Evolutionary conservation across 257 asterid species (phyloP).

Genomic region (Solanum sejunctum): DNA sequence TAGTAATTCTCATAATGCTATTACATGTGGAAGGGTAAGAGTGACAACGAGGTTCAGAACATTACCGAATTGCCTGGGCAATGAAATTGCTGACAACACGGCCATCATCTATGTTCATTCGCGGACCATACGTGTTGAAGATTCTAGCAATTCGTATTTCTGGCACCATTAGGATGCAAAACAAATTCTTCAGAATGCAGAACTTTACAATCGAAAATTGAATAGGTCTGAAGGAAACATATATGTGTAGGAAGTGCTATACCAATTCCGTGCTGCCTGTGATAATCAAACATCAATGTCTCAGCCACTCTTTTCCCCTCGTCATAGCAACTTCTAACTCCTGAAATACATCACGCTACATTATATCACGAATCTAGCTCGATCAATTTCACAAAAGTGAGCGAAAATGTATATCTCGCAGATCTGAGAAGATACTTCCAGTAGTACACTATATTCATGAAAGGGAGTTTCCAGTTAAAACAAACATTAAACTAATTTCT

Average conservation of each 20-base stretch:
- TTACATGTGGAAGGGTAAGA: neutral
- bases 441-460: too few species aligned
- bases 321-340: constrained; percentile 93
- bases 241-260: neutral
- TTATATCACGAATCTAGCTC: neutral
- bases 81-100: constrained; percentile 97
- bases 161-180: constrained; percentile 2
- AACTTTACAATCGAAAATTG: neutral
- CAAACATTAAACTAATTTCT: too few species aligned
- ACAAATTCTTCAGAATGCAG: neutral
- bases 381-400: neutral
- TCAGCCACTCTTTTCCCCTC: constrained; percentile 97
- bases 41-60: neutral
- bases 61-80: constrained; percentile 95
- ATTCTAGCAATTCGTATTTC: constrained; percentile 91
- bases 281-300: constrained; percentile 96
- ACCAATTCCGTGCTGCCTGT: constrained; percentile 94
- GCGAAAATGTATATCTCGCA: neutral
- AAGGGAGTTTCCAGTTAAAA: too few species aligned
- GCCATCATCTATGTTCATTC: constrained; percentile 97
- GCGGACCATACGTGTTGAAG: constrained; percentile 96
- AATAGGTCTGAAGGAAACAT: neutral
- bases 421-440: neutral
- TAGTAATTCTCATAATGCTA: constrained; percentile 1
- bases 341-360: constrained; percentile 27